A percentile compares a stretch with the other conserved stretches of the same genome.
Conservation (phyloP, 495 filamentous ascomycete genomes). For the Glarea lozoyensis region DNA sequence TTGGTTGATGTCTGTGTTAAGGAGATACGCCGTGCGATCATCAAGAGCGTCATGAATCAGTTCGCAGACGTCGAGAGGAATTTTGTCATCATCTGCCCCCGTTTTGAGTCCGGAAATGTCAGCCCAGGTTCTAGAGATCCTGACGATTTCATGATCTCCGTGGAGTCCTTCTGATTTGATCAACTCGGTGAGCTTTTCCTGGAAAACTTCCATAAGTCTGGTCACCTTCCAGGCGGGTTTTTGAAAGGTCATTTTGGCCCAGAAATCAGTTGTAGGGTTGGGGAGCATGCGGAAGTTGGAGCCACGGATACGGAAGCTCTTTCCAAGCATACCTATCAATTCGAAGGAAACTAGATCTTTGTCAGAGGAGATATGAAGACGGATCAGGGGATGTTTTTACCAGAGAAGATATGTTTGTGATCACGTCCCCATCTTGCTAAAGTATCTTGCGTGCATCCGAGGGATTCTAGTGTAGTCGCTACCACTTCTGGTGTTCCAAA, state of each 20-base stretch:
- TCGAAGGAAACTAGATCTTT: conserved; percentile 35
- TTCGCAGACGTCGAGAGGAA: conserved; percentile 24
- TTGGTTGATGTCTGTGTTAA: conserved; percentile 9
- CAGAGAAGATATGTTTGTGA: conserved; percentile 38
- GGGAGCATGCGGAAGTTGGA: conserved; percentile 37
- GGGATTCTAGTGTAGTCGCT: conserved; percentile 32
- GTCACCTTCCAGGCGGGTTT: conserved; percentile 21
- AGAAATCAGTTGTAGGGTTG: conserved; percentile 37
- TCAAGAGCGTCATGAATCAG: conserved; percentile 29
- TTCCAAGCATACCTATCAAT: conserved; percentile 41
- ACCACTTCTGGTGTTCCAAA: conserved; percentile 32
- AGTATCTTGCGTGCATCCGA: conserved; percentile 34
- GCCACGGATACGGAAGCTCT: conserved; percentile 30
- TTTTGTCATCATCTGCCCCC: conserved; percentile 15
- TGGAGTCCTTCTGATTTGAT: conserved; percentile 5
- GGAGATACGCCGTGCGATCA: conserved; percentile 23
- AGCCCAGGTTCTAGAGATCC: conserved; percentile 9
- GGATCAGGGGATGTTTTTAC: conserved; percentile 17
- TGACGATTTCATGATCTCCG: conserved; percentile 1
- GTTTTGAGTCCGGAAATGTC: conserved; percentile 7
- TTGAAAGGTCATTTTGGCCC: conserved; percentile 30
- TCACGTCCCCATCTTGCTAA: conserved; percentile 28
- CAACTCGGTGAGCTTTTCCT: conserved; percentile 11
- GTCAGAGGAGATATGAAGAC: conserved; percentile 6
- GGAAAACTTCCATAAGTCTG: conserved; percentile 19